These are phyloP conservation scores for Tylopilus plumbeoviolaceoides DNA, from an alignment of 768 basidiomycete genomes.

Conservation along the genomic window DNA sequence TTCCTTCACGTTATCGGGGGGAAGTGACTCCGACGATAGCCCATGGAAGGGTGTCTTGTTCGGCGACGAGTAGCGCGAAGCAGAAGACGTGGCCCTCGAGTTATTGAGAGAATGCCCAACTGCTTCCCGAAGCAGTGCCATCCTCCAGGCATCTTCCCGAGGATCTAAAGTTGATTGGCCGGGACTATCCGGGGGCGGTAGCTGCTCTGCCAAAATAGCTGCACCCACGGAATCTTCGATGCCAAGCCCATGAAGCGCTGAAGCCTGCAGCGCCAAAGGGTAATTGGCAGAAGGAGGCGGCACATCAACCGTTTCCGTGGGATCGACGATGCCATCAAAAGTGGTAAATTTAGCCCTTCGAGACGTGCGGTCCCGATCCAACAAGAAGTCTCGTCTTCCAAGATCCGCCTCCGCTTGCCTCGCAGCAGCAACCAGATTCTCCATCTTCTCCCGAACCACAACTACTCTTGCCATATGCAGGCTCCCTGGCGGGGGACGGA, in stretches of 20 bases:
- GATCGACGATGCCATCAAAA: constrained; percentile 69
- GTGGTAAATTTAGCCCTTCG: constrained; percentile 35
- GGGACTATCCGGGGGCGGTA: constrained; percentile 66
- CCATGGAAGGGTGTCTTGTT: constrained; percentile 26
- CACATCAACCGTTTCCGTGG: constrained; percentile 79
- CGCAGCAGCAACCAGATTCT: constrained; percentile 63
- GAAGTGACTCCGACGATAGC: constrained; percentile 24
- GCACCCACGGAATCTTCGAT: constrained; percentile 75
- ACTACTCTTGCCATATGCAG: constrained; percentile 61
- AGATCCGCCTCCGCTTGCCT: constrained; percentile 74
- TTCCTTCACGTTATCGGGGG: constrained; percentile 7
- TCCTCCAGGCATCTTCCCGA: constrained; percentile 69
- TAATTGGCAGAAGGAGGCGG: constrained; percentile 66
- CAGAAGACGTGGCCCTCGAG: constrained; percentile 43
- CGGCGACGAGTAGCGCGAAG: constrained; percentile 35
- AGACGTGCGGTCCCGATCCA: constrained; percentile 42
- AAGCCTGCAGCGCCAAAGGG: constrained; percentile 72
- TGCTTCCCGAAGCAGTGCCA: constrained; percentile 69
- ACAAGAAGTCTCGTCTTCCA: constrained; percentile 47
- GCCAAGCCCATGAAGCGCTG: constrained; percentile 66
- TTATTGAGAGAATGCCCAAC: constrained; percentile 72
- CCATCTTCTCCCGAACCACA: constrained; percentile 80
- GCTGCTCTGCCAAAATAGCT: constrained; percentile 65
- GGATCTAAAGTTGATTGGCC: constrained; percentile 51
- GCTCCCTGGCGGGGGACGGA: constrained; percentile 28